Evolutionary conservation across 140 eudicot genomes (phyloP).

Genomic region (Stevia rebaudiana): DNA sequence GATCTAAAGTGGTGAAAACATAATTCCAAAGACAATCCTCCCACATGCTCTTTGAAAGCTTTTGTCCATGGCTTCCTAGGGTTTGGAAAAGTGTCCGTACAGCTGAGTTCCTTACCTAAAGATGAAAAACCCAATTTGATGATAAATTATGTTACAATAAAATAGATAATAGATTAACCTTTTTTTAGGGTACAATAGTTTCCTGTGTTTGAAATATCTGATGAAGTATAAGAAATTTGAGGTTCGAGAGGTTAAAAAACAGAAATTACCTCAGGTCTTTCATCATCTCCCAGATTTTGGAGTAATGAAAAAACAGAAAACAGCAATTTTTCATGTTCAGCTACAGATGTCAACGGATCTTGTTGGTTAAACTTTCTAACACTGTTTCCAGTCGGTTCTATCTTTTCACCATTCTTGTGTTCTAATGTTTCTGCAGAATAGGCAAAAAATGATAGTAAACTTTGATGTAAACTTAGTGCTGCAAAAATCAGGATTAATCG

Average conservation of each 20-base stretch:
- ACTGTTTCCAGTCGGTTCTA: slow-evolving; percentile 22
- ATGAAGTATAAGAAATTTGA: not conserved
- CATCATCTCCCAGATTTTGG: slow-evolving; percentile 91
- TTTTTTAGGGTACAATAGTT: not conserved
- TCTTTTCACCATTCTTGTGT: slow-evolving; percentile 36
- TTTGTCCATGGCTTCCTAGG: slow-evolving; percentile 99
- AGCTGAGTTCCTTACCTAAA: slow-evolving; percentile 94
- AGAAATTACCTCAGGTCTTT: slow-evolving; percentile 80
- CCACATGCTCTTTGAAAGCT: slow-evolving; percentile 96
- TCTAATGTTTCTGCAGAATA: slow-evolving; percentile 31
- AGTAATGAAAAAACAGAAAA: slow-evolving; percentile 76
- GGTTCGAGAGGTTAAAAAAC: slow-evolving; percentile 5
- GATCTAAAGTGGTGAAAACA: slow-evolving; percentile 87
- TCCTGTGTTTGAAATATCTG: not conserved
- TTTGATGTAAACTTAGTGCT: not conserved
- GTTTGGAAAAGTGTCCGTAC: slow-evolving; percentile 92
- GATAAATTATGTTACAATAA: not conserved
- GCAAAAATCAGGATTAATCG: no score
- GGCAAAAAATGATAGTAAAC: not conserved
- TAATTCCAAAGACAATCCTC: slow-evolving; percentile 95
- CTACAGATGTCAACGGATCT: slow-evolving; percentile 32
- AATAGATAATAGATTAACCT: not conserved
- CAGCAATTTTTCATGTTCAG: slow-evolving; percentile 64
- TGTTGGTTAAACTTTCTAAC: slow-evolving; percentile 30
- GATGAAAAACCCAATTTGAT: slow-evolving; percentile 8